Evolutionary conservation across 1,284 basidiomycete genomes (phyloP).

Genomic region (Irpex lacteus): DNA sequence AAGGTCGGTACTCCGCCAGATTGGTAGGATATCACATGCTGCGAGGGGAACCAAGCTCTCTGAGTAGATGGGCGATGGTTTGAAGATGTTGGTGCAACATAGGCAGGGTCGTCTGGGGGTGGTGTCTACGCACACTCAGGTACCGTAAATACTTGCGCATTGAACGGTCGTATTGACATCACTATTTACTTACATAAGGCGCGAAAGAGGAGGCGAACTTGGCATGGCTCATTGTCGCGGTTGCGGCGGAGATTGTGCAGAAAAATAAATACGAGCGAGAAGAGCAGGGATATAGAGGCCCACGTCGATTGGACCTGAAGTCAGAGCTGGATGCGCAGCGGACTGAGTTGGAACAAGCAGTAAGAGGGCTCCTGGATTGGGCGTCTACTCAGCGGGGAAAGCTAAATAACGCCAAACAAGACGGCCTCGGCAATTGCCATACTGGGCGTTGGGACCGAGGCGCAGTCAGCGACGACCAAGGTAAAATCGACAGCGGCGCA

Average conservation of each 20-base stretch:
- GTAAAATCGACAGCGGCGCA: conserved; percentile 29
- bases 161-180: neutral
- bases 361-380: neutral
- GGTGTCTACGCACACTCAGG: conserved; percentile 40
- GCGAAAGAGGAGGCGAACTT: conserved; percentile 42
- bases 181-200: conserved; percentile 44
- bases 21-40: conserved; percentile 57
- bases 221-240: conserved; percentile 25
- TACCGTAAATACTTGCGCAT: neutral
- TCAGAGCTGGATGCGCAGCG: neutral
- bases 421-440: conserved; percentile 14
- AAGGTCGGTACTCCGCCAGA: conserved; percentile 66
- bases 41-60: conserved; percentile 56
- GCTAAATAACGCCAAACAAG: conserved; percentile 8
- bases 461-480: conserved; percentile 27
- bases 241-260: neutral
- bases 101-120: conserved; percentile 56
- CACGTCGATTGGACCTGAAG: neutral
- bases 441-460: conserved; percentile 1
- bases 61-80: conserved; percentile 28
- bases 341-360: neutral
- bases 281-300: neutral
- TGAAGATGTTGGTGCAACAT: conserved; percentile 19
- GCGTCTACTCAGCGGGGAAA: neutral
- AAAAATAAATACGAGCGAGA: neutral